phyloP scores from a whole-genome alignment of 169 alveolate species.

The Babesia caballi region DNA sequence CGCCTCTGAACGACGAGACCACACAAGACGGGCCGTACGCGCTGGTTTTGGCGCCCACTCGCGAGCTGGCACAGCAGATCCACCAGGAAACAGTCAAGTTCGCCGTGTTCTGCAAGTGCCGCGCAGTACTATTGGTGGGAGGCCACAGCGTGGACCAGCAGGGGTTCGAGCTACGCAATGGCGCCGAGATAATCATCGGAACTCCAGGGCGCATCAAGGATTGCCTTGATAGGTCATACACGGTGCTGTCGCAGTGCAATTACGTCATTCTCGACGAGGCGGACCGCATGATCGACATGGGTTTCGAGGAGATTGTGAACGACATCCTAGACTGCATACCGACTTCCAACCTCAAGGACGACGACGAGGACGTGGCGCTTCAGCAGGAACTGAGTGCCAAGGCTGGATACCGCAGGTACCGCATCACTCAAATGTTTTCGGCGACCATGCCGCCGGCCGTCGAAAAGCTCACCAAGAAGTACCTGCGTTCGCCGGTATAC shows the following conservation, averaged over 20 bases:
- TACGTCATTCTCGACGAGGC: conserved; percentile 97
- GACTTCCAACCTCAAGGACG: conserved; percentile 80
- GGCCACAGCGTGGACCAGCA: conserved; percentile 93
- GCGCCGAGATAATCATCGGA: conserved; percentile 93
- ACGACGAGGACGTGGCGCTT: conserved; percentile 82
- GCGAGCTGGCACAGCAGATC: conserved; percentile 93
- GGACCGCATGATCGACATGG: conserved; percentile 96
- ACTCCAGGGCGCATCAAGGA: conserved; percentile 98
- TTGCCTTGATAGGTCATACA: conserved; percentile 87
- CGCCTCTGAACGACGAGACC: conserved; percentile 87
- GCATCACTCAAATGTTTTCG: conserved; percentile 91
- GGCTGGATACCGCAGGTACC: conserved; percentile 84
- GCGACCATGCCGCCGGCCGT: conserved; percentile 97
- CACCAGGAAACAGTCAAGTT: conserved; percentile 89
- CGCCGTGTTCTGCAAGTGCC: conserved; percentile 76
- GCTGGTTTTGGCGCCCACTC: conserved; percentile 90
- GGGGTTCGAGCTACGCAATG: conserved; percentile 88
- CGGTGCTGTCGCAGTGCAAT: conserved; percentile 90
- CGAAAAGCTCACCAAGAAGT: conserved; percentile 88
- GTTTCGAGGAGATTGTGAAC: conserved; percentile 93
- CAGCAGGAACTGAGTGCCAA: conserved; percentile 84
- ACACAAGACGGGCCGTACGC: conserved; percentile 95
- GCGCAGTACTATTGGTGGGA: conserved; percentile 94
- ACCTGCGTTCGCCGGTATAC: conserved; percentile 86
- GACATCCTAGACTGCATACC: conserved; percentile 88